phyloP scores from a whole-genome alignment of 306 rosid genomes.

The Parietaria judaica region DNA sequence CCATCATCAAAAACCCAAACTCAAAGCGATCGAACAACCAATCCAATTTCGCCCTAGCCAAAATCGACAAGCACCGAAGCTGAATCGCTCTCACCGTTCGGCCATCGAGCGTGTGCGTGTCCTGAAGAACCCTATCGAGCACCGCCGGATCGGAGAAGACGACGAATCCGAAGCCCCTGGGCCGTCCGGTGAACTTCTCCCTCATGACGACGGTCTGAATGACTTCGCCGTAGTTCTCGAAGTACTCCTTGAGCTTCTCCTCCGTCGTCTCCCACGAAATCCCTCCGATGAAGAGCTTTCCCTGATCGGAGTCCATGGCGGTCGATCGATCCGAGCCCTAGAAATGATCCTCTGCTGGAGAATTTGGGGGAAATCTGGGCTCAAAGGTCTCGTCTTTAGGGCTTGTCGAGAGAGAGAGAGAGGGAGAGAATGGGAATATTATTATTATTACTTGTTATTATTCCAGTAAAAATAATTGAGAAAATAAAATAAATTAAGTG shows the following conservation, averaged over 20 bases:
- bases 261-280: conserved; percentile 92
- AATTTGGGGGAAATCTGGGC: background rate
- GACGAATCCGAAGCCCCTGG: conserved; percentile 86
- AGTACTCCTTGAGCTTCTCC: conserved; percentile 84
- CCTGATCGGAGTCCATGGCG: conserved; percentile 91
- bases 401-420: background rate
- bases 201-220: conserved; percentile 77
- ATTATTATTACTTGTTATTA: background rate
- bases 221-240: conserved; percentile 71
- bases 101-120: conserved; percentile 75
- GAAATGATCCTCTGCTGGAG: background rate
- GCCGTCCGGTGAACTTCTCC: conserved; percentile 72
- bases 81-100: conserved; percentile 48
- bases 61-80: background rate
- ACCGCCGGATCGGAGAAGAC: conserved; percentile 82
- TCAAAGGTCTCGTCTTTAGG: background rate
- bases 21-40: background rate
- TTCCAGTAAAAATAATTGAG: background rate
- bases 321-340: background rate
- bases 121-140: conserved; percentile 89
- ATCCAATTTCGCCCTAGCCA: background rate
- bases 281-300: conserved; percentile 92
- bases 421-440: background rate
- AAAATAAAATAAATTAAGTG: background rate
- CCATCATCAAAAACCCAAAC: too few relatives aligned